These are phyloP conservation scores for Hyaloraphidium curvatum DNA, from an alignment of 192 early-diverging fungal genomes.

Conservation along the genomic window DNA sequence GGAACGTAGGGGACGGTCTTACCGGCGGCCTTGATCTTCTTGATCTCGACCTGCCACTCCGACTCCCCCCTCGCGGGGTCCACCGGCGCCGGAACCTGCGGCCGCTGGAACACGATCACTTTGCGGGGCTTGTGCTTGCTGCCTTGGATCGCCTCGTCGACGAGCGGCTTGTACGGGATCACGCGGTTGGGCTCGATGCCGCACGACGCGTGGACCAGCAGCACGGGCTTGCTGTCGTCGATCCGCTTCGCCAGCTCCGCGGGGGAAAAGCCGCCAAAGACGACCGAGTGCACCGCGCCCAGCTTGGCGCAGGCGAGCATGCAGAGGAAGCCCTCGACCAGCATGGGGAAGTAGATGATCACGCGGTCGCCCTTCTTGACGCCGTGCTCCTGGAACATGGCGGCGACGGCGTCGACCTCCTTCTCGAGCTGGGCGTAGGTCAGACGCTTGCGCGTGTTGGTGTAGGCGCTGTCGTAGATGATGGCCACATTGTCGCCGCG, in stretches of 20 bases:
- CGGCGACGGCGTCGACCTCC: constrained; percentile 42
- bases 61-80: constrained; percentile 30
- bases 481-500: constrained; percentile 41
- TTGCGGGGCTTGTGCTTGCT: constrained; percentile 21
- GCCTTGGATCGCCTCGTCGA: constrained; percentile 48
- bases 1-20: constrained; percentile 28
- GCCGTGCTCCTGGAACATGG: constrained; percentile 34
- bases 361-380: constrained; percentile 49
- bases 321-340: constrained; percentile 53
- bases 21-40: constrained; percentile 13
- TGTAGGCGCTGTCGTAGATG: constrained; percentile 57
- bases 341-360: constrained; percentile 48
- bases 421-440: constrained; percentile 47
- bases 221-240: constrained; percentile 47
- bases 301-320: constrained; percentile 71
- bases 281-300: constrained; percentile 66
- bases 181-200: constrained; percentile 56
- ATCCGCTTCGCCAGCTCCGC: constrained; percentile 64
- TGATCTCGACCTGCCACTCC: constrained; percentile 28
- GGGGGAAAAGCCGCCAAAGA: constrained; percentile 64
- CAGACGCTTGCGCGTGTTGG: constrained; percentile 23
- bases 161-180: constrained; percentile 51
- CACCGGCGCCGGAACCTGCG: constrained; percentile 25
- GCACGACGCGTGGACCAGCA: constrained; percentile 51
- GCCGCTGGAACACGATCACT: constrained; percentile 43